Conservation (phyloP, 2,329 filamentous ascomycete genomes). For the Diaporthe amygdali region DNA sequence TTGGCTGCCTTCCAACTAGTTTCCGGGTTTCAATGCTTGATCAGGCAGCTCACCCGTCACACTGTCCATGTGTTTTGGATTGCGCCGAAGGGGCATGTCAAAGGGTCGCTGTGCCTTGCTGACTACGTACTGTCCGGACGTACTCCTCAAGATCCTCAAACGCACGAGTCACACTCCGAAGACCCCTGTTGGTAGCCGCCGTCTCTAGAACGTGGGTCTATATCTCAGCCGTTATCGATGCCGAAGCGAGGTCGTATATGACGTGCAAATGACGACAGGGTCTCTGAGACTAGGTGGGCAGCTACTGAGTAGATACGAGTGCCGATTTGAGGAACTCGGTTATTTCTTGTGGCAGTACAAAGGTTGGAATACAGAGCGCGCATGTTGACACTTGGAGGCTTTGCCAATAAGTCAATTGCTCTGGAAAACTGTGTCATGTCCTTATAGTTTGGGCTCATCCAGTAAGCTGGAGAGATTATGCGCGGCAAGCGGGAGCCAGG, state of each 20-base stretch:
- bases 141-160: not conserved
- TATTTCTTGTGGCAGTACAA: not conserved
- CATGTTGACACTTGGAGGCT: not conserved
- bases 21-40: conserved; percentile 18
- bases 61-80: conserved; percentile 24
- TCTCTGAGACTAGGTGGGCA: not conserved
- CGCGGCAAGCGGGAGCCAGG: conserved; percentile 21
- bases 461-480: not conserved
- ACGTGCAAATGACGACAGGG: conserved; percentile 1
- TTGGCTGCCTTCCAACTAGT: conserved; percentile 21
- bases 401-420: not conserved
- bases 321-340: not conserved
- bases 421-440: not conserved
- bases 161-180: conserved; percentile 7
- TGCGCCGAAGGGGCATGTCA: conserved; percentile 15
- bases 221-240: conserved; percentile 16
- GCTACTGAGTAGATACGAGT: not conserved
- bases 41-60: conserved; percentile 24
- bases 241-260: not conserved
- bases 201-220: conserved; percentile 18
- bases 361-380: no score
- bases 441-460: not conserved
- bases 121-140: not conserved
- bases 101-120: conserved; percentile 19
- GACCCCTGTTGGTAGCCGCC: not conserved